Conservation (phyloP, 805 yeast genomes). For the Barnettozyma siamensis region DNA sequence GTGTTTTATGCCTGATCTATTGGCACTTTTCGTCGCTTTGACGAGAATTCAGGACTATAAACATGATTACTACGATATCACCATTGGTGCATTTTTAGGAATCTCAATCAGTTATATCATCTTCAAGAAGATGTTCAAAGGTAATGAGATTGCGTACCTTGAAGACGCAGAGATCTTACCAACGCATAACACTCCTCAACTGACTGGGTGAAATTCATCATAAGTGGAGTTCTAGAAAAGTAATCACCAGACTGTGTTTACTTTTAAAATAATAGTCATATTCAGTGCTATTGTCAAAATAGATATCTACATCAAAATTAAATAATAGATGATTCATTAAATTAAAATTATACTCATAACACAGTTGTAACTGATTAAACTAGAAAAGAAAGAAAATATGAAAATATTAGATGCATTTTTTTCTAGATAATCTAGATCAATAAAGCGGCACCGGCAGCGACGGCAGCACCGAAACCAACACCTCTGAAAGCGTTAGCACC, state of each 20-base stretch:
- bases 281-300: too few species aligned
- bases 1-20: slow-evolving; percentile 49
- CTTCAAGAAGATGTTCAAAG: slow-evolving; percentile 17
- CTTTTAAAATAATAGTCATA: too few species aligned
- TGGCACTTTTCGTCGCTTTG: slow-evolving; percentile 72
- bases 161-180: slow-evolving; percentile 10
- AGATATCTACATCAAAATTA: too few species aligned
- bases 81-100: slow-evolving; percentile 72
- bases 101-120: slow-evolving; percentile 11
- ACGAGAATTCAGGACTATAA: slow-evolving; percentile 87
- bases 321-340: neutral
- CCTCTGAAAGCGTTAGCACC: slow-evolving; percentile 22
- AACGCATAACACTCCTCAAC: slow-evolving; percentile 5
- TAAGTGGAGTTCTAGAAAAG: too few species aligned
- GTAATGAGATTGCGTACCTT: slow-evolving; percentile 16
- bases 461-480: slow-evolving; percentile 21
- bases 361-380: neutral
- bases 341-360: neutral
- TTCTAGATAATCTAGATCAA: slow-evolving; percentile 16
- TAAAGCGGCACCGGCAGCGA: slow-evolving; percentile 30
- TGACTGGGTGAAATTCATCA: too few species aligned
- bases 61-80: slow-evolving; percentile 83
- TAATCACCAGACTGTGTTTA: too few species aligned
- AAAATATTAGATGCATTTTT: too few species aligned
- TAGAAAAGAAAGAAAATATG: too few species aligned